Conservation (phyloP, 1,139 yeast genomes). For the Saccharomyces hybrid region DNA sequence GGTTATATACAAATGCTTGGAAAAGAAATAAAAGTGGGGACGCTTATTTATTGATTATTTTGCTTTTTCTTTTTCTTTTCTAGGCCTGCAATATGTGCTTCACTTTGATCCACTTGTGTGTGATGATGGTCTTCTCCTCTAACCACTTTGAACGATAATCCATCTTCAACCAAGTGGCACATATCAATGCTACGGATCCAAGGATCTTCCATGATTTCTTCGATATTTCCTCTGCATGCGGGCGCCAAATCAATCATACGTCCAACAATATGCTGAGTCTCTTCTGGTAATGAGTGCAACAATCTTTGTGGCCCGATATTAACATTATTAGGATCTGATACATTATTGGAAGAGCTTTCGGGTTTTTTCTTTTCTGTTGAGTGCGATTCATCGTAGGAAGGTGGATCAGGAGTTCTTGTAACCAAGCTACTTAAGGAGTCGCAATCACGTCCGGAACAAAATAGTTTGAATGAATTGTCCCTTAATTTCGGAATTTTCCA, state of each 20-base stretch:
- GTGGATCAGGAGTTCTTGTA: constrained; percentile 35
- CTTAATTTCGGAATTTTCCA: constrained; percentile 92
- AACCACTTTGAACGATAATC: constrained; percentile 30
- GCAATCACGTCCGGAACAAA: constrained; percentile 40
- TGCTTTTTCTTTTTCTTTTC: constrained; percentile 64
- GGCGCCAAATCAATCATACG: constrained; percentile 79
- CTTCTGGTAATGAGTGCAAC: constrained; percentile 61
- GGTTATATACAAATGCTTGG: neutral
- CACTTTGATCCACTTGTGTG: constrained; percentile 84
- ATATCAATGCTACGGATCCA: constrained; percentile 63
- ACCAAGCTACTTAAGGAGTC: constrained; percentile 36
- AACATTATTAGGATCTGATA: constrained; percentile 37
- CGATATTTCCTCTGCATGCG: constrained; percentile 77
- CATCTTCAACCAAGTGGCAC: constrained; percentile 55
- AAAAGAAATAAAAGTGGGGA: neutral
- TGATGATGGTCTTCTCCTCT: constrained; percentile 61
- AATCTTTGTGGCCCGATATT: constrained; percentile 66
- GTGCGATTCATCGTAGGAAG: constrained; percentile 27
- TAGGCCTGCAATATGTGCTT: constrained; percentile 90
- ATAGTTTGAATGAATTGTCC: constrained; percentile 70
- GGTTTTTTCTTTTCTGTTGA: constrained; percentile 6
- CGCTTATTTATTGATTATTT: constrained; percentile 8
- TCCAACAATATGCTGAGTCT: constrained; percentile 56
- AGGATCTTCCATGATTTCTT: constrained; percentile 70
- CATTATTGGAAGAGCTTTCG: constrained; percentile 9